These are phyloP conservation scores for Rhodotorula glutinis DNA, from an alignment of 1,284 basidiomycete species.

Conservation along the genomic window DNA sequence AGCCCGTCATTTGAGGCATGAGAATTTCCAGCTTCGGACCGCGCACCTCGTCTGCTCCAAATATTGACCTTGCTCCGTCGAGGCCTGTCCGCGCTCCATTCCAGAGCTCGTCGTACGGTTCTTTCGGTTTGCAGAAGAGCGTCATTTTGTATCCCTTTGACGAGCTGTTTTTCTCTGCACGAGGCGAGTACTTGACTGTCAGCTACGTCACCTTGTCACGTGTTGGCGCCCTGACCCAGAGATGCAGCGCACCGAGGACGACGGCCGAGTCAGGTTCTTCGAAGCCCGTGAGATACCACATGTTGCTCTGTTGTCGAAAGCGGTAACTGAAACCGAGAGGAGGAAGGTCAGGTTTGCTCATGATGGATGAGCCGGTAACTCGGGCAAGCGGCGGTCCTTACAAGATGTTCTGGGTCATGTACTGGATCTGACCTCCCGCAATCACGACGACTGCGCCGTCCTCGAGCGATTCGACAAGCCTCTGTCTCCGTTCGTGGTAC, in stretches of 20 bases:
- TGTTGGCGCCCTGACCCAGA: too few species aligned
- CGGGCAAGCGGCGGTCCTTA: constrained; percentile 43
- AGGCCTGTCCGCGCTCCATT: constrained; percentile 72
- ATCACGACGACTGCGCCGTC: constrained; percentile 74
- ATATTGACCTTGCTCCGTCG: constrained; percentile 61
- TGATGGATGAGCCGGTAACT: too few species aligned
- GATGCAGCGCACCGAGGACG: constrained; percentile 61
- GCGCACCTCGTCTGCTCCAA: constrained; percentile 72
- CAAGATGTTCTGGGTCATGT: constrained; percentile 73
- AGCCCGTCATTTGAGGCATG: too few species aligned
- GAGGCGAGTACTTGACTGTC: too few species aligned
- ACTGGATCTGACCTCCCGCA: constrained; percentile 75
- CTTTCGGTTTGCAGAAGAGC: constrained; percentile 76
- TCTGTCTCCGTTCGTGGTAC: constrained; percentile 72
- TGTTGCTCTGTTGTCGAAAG: constrained; percentile 65
- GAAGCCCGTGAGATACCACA: constrained; percentile 80
- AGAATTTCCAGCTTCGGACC: too few species aligned
- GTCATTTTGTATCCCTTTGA: constrained; percentile 81
- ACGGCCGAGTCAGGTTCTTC: constrained; percentile 88
- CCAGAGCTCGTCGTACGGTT: constrained; percentile 81
- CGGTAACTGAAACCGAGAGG: constrained; percentile 68
- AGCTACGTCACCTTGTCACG: too few species aligned
- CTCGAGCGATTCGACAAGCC: constrained; percentile 73
- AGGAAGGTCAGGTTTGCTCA: too few species aligned
- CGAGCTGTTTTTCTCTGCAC: constrained; percentile 37